These are phyloP conservation scores for Xeromyces bisporus DNA, from an alignment of 495 filamentous ascomycete genomes.

Conservation along the genomic window DNA sequence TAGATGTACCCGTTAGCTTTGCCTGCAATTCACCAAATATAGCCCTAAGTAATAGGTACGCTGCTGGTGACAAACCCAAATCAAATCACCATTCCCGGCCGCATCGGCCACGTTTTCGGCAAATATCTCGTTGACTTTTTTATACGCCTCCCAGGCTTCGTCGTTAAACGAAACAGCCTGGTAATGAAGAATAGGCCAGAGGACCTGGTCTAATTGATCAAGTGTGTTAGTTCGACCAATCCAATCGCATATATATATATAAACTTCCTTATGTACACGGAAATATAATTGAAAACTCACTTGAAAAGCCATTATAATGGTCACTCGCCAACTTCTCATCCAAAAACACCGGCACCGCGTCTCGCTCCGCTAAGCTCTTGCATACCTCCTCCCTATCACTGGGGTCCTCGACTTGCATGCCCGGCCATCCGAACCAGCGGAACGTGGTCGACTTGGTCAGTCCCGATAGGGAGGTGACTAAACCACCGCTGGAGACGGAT, in stretches of 20 bases:
- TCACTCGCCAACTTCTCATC: constrained; percentile 34
- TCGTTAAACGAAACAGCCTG: constrained; percentile 85
- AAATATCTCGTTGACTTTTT: constrained; percentile 70
- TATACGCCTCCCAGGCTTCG: constrained; percentile 71
- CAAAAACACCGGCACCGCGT: constrained; percentile 37
- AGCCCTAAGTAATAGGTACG: too few species aligned
- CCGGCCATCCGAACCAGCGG: constrained; percentile 90
- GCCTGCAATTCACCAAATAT: too few species aligned
- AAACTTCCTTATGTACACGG: neutral
- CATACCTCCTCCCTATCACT: constrained; percentile 29
- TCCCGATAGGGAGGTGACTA: constrained; percentile 73
- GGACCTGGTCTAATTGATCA: constrained; percentile 55
- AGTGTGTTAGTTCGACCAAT: too few species aligned
- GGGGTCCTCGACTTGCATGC: constrained; percentile 36
- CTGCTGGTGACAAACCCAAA: too few species aligned
- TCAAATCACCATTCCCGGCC: constrained; percentile 60
- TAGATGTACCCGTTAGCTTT: too few species aligned
- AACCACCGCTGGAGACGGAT: constrained; percentile 72
- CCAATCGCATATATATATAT: too few species aligned
- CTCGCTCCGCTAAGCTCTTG: constrained; percentile 27
- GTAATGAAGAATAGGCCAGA: constrained; percentile 95
- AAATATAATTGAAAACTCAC: constrained; percentile 9
- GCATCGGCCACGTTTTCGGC: constrained; percentile 58
- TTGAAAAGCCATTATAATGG: constrained; percentile 47
- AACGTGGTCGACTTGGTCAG: constrained; percentile 73